These are phyloP conservation scores for Clathrospora elynae DNA, from an alignment of 2,329 filamentous ascomycete species.

Conservation along the genomic window DNA sequence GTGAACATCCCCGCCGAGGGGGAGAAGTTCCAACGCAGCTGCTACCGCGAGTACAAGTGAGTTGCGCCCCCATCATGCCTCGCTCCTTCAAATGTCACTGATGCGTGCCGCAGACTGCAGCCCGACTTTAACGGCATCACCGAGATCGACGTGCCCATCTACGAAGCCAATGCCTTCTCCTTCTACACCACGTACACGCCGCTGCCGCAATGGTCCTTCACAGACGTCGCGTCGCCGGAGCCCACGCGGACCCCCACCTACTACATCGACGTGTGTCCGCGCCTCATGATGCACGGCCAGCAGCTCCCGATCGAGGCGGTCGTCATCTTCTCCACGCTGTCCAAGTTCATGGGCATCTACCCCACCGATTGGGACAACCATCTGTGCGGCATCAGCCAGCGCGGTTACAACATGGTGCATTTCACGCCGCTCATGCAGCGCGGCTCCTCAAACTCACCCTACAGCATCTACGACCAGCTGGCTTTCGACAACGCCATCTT, in stretches of 20 bases:
- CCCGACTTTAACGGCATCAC: constrained; percentile 93
- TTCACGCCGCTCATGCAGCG: constrained; percentile 92
- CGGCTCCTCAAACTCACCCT: constrained; percentile 91
- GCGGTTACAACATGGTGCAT: constrained; percentile 99
- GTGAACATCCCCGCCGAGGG: constrained; percentile 87
- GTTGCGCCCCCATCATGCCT: constrained; percentile 37
- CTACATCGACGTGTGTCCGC: constrained; percentile 93
- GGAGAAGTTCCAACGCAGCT: constrained; percentile 73
- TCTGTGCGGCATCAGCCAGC: constrained; percentile 80
- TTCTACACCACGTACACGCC: constrained; percentile 94
- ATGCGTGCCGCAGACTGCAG: constrained; percentile 65
- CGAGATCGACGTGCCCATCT: constrained; percentile 85
- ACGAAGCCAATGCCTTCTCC: constrained; percentile 83
- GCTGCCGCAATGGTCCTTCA: constrained; percentile 75
- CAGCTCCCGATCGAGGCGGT: constrained; percentile 83
- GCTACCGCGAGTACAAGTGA: constrained; percentile 89
- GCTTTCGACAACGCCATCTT: constrained; percentile 83
- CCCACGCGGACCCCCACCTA: constrained; percentile 75
- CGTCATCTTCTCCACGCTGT: constrained; percentile 90
- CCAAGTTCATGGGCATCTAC: constrained; percentile 97
- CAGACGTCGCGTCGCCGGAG: constrained; percentile 56
- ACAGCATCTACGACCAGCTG: constrained; percentile 93
- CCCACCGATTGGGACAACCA: constrained; percentile 90
- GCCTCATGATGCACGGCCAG: constrained; percentile 72
- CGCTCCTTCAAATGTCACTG: constrained; percentile 9